Base-by-base conservation (phyloP, 75 land plant species). In the Cunninghamia lanceolata region DNA sequence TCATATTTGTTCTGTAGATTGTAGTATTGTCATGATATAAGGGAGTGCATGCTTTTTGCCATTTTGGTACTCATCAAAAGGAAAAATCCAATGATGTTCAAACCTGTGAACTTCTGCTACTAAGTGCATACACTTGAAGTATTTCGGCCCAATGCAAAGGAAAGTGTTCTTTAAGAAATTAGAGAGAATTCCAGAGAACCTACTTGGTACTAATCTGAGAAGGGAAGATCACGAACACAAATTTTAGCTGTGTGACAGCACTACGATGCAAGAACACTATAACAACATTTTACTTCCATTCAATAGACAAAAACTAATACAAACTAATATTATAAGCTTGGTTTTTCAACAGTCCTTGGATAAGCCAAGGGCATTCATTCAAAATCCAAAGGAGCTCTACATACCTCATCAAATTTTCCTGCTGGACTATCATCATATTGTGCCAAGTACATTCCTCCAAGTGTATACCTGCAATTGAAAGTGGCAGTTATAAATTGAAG, bases 361-460 rank as follows among this genome's bases (percentile, higher is more conserved):
- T 25, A 25, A 2, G 19, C 38, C 6, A 43, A 2, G 14, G 46
- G 46, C 3, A 45, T 83, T 30, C 25, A 21, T 78, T 42, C 28
- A 50, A 35, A 71, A 68, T 52, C 32, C 42, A 25, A 15, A 59
- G 16, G 79, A 52, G 28, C 25, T n/a, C 74, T 47, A 15, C 32
- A 15, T 85, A 95, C 99, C 98, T 98, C 99, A 89, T 98, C 96
- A 90, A 98, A 98, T 13, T 40, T 86, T 77, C 99, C 99, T 75
- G 92, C 99, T 25, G 99, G 99, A 82, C 99, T 98, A 35, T 94
- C 96, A 40, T 98, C 98, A 89, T 98, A 98, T 35, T 90, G 93
- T 15, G 99, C 99, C 70, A 98, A 92, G 83, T 92, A 98, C 34
- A 98, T 88, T 34, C 99, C 99, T 77, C 99, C 99, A 32, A 98